Conservation (phyloP, 306 rosid genomes). For the Ochetophila trinervis region DNA sequence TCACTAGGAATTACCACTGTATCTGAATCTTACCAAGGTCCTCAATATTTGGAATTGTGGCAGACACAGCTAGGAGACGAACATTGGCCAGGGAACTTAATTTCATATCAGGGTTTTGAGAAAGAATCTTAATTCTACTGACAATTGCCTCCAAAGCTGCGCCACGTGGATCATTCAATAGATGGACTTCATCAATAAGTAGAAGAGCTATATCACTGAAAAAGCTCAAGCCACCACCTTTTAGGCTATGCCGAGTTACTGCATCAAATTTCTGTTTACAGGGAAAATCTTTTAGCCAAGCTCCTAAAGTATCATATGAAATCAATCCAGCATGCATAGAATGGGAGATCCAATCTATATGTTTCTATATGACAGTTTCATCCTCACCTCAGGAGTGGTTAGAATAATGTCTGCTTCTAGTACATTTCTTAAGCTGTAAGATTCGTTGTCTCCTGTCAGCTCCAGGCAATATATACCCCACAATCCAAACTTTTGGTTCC, state of each 20-base stretch:
- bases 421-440: constrained; percentile 62
- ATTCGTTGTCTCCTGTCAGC: constrained; percentile 87
- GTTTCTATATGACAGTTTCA: background rate
- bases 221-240: constrained; percentile 85
- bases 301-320: constrained; percentile 19
- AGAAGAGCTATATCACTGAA: constrained; percentile 87
- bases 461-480: constrained; percentile 82
- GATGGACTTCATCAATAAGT: constrained; percentile 95
- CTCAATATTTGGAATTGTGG: constrained; percentile 92
- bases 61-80: constrained; percentile 86
- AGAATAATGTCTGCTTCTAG: constrained; percentile 88
- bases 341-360: background rate
- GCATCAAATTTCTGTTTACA: constrained; percentile 86
- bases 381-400: constrained; percentile 93
- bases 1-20: background rate
- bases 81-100: constrained; percentile 65
- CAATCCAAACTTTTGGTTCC: constrained; percentile 78
- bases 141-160: constrained; percentile 93
- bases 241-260: constrained; percentile 74
- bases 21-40: constrained; percentile 73
- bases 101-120: constrained; percentile 72
- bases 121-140: constrained; percentile 83
- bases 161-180: constrained; percentile 96
- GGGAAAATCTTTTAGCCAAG: constrained; percentile 24
- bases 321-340: constrained; percentile 20